Evolutionary conservation across 768 basidiomycete genomes (phyloP).

Genomic region (Mycena crocata): DNA sequence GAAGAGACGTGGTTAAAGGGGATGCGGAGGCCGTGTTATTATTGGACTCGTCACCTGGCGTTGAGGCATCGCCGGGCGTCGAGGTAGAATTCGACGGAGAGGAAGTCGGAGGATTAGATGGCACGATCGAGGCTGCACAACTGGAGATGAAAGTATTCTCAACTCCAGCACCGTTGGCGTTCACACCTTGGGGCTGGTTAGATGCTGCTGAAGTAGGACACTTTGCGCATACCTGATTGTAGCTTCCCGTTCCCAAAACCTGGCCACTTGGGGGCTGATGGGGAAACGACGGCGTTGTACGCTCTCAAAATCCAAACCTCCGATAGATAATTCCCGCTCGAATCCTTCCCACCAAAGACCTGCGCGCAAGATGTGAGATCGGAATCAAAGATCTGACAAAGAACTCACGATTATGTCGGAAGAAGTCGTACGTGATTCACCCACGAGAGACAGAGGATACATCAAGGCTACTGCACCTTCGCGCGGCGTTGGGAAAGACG

Average conservation of each 20-base stretch:
- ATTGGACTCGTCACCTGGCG: background rate
- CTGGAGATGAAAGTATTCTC: conserved; percentile 65
- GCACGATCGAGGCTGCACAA: conserved; percentile 62
- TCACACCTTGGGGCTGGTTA: too few relatives aligned
- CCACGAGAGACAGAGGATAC: conserved; percentile 65
- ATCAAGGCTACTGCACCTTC: conserved; percentile 78
- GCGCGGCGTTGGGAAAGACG: conserved; percentile 72
- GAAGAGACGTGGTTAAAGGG: conserved; percentile 50
- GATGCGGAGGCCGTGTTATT: conserved; percentile 7
- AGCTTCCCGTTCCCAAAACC: conserved; percentile 75
- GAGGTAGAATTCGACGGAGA: conserved; percentile 30
- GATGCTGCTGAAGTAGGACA: too few relatives aligned
- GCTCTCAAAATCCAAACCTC: conserved; percentile 85
- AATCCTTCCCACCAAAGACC: conserved; percentile 83
- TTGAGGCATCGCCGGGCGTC: conserved; percentile 10
- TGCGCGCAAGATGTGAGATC: conserved; percentile 32
- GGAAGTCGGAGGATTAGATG: conserved; percentile 36
- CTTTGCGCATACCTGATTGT: too few relatives aligned
- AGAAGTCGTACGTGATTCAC: conserved; percentile 55
- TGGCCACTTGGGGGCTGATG: conserved; percentile 67
- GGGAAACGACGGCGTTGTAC: conserved; percentile 70
- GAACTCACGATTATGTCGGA: conserved; percentile 72
- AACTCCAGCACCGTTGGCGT: conserved; percentile 78
- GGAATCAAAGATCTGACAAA: background rate
- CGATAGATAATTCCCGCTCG: conserved; percentile 71